Conservation (phyloP, 257 asterid species). For the Nicotiana attenuata region DNA sequence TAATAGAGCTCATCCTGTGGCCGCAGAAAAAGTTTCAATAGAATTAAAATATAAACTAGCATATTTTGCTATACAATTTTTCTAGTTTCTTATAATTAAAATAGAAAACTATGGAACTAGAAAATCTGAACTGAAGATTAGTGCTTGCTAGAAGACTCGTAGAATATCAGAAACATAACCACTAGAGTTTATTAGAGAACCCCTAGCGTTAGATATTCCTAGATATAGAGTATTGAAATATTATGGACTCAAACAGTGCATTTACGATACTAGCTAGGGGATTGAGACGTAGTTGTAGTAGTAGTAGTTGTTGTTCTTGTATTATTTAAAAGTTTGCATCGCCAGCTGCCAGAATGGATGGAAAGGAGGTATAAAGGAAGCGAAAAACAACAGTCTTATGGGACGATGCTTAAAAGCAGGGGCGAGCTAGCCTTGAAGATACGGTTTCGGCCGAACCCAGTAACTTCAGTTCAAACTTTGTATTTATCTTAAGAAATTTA, state of each 20-base stretch:
- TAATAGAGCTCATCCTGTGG: not conserved
- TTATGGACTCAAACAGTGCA: too few species aligned
- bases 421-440: too few species aligned
- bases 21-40: not conserved
- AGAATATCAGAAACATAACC: too few species aligned
- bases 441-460: too few species aligned
- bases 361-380: not conserved
- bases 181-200: too few species aligned
- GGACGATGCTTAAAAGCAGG: not conserved
- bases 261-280: too few species aligned
- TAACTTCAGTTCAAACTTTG: too few species aligned
- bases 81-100: not conserved
- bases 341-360: not conserved
- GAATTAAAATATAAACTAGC: not conserved
- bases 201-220: too few species aligned
- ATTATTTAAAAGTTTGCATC: not conserved
- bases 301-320: not conserved
- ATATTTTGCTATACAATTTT: not conserved
- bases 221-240: too few species aligned
- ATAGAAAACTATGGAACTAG: not conserved
- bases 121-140: not conserved
- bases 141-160: too few species aligned
- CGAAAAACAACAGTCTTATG: not conserved
- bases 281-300: not conserved
- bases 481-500: too few species aligned